These are phyloP conservation scores for Balamuthia mandrillaris DNA, from an alignment of 208 protist genomes.

Conservation along the genomic window DNA sequence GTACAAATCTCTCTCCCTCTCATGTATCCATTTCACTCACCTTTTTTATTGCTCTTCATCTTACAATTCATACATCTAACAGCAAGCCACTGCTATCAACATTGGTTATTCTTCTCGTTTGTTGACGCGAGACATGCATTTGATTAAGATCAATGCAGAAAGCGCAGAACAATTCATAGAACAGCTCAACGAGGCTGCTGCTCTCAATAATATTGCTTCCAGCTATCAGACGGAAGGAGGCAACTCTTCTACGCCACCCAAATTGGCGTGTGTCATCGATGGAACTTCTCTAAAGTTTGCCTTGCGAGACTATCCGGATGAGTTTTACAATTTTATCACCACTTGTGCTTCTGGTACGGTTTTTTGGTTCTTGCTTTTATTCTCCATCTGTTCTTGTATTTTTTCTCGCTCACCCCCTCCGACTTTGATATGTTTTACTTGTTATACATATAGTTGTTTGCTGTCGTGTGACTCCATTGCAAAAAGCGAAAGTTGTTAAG, in stretches of 20 bases:
- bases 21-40: too few relatives aligned
- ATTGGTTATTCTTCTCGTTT: constrained; percentile 70
- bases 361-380: background rate
- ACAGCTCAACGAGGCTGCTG: background rate
- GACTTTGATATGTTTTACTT: constrained; percentile 33
- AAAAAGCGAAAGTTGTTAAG: constrained; percentile 75
- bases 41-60: too few relatives aligned
- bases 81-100: constrained; percentile 86
- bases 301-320: constrained; percentile 29
- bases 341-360: constrained; percentile 65
- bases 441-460: constrained; percentile 85
- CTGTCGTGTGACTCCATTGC: constrained; percentile 83
- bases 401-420: background rate
- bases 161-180: background rate
- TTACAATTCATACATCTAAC: too few relatives aligned
- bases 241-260: background rate
- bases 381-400: background rate
- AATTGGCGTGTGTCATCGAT: constrained; percentile 58
- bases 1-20: too few relatives aligned
- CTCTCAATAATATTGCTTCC: background rate
- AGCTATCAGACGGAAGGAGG: background rate
- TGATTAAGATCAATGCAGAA: constrained; percentile 8
- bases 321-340: constrained; percentile 52
- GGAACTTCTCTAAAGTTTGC: constrained; percentile 59
- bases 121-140: constrained; percentile 30